Evolutionary conservation across 345 rosid genomes (phyloP), one percentile per base, ranked within the genome.

Genomic region (Geranium brycei): DNA sequence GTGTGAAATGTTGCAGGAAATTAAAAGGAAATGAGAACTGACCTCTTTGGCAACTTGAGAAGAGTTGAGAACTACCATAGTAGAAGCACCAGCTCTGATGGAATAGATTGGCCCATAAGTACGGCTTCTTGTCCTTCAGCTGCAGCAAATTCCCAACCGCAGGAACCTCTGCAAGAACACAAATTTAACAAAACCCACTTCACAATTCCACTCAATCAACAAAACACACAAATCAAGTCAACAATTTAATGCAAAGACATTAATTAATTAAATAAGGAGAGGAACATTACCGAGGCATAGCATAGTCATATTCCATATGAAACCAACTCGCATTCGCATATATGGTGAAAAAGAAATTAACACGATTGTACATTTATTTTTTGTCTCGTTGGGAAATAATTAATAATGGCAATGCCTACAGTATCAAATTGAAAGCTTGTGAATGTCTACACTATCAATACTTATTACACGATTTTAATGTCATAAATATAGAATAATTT

Each of bases 81-180:
- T 71, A 4, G 84, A 74, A 75, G 89, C 85, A 4, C 96, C 95
- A 56, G 89, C 80, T 75, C 61, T 79, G 64, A 89, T 87, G 2
- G 95, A 89, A 72, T 87, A 89, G 23, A 92, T 81, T 0, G 95
- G 89, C 7, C 96, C 96, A 73, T 90, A 78, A 47, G 63, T 93
- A 79, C 7, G 97, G 97, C 70, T 90, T 90, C 81, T 93, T 93
- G 87, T 92, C 98, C 68, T 75, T 86, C 74, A 88, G 70, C 32
- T 90, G 91, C 72, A 85, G 77, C 84, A 93, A 72, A 67, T 90
- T 93, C 76, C 99, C 99, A 7, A 90, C 63, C 28, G 87, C 61
- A 0, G 97, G 89, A 16, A 90, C 83, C 73, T 72, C 98, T 89
- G 85, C 78, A 78, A 40, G 73, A 69, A 63, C 0, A 41, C 59